Base-by-base conservation (phyloP, 1,139 yeast species). In the Diutina scorzettiae region DNA sequence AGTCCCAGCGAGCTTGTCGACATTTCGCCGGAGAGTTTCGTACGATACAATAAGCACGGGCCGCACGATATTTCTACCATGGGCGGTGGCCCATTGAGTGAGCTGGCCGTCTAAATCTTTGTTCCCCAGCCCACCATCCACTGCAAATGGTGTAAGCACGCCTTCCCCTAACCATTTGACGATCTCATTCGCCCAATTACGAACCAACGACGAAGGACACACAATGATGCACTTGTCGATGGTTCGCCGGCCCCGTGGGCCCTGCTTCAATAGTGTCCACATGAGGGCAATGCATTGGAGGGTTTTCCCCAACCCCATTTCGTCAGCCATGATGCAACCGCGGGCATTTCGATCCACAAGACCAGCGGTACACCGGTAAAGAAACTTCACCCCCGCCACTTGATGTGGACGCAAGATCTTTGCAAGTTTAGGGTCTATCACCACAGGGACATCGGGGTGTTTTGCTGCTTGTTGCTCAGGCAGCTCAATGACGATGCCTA, bases 251-350 rank as follows among this genome's bases (percentile, higher is more conserved):
- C 96, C 96, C 44, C 91, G 74, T 0, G 98, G 97, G 16, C 95
- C 81, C 57, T 91, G 99, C 49, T 75, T 77, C 40, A 91, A 66
- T 43, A 91, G 60, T 0, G 98, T 91, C 98, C 98, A 91, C 85
- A 91, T 73, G 37, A 91, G 67, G 0, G 97, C 72, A 40, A 91
- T 72, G 58, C 98, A 93, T 59, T 91, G 99, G 37, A 91, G 67
- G 0, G 99, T 91, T 57, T 91, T 91, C 21, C 98, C 98, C 39
- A 91, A 69, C 2, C 98, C 98, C 98, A 91, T 91, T 62, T 87
- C 99, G 64, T 91, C 99, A 0, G 99, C 99, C 98, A 91, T 91
- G 43, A 91, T 93, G 57, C 98, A 91, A 1, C 99, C 99, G 55
- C 81, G 78, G 0, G 97, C 97, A 36, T 79, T 70, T 2, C 87